A percentile compares a stretch with the other conserved stretches of the same genome.
These are phyloP conservation scores for Xylaria polymorpha DNA, from an alignment of 2,329 filamentous ascomycete species.

Conservation along the genomic window DNA sequence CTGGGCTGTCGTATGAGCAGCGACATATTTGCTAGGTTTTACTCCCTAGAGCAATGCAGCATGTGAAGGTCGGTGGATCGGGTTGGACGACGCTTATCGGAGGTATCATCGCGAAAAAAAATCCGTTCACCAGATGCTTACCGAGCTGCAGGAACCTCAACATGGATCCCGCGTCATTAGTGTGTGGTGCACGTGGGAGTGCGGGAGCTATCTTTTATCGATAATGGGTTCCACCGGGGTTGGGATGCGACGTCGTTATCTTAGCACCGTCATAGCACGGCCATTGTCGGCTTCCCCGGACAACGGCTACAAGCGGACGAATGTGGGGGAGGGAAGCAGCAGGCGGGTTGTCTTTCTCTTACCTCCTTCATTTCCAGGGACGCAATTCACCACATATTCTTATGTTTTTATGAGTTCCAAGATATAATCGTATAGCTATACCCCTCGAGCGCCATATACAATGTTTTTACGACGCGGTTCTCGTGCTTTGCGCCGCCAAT, in stretches of 20 bases:
- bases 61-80: background rate
- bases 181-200: background rate
- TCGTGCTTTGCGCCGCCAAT: slow-evolving; percentile 63
- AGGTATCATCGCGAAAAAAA: slow-evolving; percentile 21
- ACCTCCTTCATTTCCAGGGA: slow-evolving; percentile 24
- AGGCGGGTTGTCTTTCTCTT: slow-evolving; percentile 22
- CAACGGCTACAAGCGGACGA: slow-evolving; percentile 46
- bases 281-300: slow-evolving; percentile 46
- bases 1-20: slow-evolving; percentile 48
- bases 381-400: slow-evolving; percentile 24
- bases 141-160: slow-evolving; percentile 40
- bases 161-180: slow-evolving; percentile 29
- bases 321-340: slow-evolving; percentile 42
- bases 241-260: background rate
- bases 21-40: slow-evolving; percentile 30
- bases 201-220: slow-evolving; percentile 26
- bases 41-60: background rate
- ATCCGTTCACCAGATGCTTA: slow-evolving; percentile 14
- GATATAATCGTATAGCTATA: background rate
- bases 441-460: slow-evolving; percentile 33
- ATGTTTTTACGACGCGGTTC: slow-evolving; percentile 69
- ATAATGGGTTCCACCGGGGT: slow-evolving; percentile 19
- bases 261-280: slow-evolving; percentile 26
- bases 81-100: slow-evolving; percentile 23
- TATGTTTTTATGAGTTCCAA: slow-evolving; percentile 19